Conservation (phyloP, 257 asterid genomes). For the Plantago elongata region DNA sequence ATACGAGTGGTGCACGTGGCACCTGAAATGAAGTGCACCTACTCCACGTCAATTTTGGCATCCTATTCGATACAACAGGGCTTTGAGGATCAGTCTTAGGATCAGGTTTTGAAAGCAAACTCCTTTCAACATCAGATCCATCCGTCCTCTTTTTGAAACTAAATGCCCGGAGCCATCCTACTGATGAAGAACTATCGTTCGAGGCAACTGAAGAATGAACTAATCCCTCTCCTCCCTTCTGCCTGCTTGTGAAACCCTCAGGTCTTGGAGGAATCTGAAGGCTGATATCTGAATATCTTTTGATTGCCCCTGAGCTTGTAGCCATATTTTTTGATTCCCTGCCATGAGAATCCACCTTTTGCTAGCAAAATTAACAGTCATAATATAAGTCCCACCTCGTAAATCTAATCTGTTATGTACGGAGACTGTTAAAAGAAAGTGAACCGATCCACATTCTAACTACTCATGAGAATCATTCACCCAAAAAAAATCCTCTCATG, state of each 20-base stretch:
- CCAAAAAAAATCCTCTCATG: too few relatives aligned
- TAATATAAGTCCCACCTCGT: conserved; percentile 9
- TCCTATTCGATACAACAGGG: conserved; percentile 41
- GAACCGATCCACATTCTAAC: not conserved
- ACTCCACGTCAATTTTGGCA: conserved; percentile 38
- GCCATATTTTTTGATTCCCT: conserved; percentile 24
- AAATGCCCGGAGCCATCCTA: conserved; percentile 52
- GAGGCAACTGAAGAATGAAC: conserved; percentile 32
- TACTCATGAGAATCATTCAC: not conserved
- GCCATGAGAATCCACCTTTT: conserved; percentile 40
- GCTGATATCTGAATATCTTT: conserved; percentile 42
- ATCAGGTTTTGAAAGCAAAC: conserved; percentile 61
- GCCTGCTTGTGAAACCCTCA: conserved; percentile 29
- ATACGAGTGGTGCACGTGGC: conserved; percentile 49
- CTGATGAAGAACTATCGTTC: conserved; percentile 37
- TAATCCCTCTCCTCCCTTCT: conserved; percentile 39
- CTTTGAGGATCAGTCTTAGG: conserved; percentile 46
- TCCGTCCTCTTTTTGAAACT: conserved; percentile 57
- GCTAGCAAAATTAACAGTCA: not conserved
- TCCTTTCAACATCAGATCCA: conserved; percentile 56
- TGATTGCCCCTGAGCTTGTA: conserved; percentile 28
- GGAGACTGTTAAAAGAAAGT: not conserved
- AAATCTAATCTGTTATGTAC: not conserved
- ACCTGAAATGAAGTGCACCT: conserved; percentile 80
- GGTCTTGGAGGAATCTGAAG: conserved; percentile 77